Evolutionary conservation across 2,329 filamentous ascomycete species (phyloP).

Genomic region (Cryphonectria carpinicola): DNA sequence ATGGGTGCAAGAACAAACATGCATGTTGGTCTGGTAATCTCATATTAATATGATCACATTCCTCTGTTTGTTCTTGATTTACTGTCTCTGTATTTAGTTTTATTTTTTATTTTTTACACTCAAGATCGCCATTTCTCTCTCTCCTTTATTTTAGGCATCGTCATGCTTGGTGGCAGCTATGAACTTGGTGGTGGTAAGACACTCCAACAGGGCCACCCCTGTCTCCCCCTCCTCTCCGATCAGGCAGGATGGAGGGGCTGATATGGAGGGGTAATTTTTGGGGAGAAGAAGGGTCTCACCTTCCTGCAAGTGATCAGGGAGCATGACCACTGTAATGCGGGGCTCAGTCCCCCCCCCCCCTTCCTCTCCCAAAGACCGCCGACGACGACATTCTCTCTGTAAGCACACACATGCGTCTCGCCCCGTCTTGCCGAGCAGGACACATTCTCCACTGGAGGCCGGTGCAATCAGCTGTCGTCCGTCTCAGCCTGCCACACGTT

Average conservation of each 20-base stretch:
- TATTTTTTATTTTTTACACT: too few species aligned
- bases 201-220: not conserved
- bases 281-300: too few species aligned
- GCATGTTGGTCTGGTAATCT: too few species aligned
- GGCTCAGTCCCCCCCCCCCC: not conserved
- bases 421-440: not conserved
- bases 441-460: not conserved
- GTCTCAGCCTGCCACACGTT: not conserved
- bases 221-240: not conserved
- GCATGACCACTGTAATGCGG: not conserved
- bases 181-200: not conserved
- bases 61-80: not conserved
- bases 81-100: too few species aligned
- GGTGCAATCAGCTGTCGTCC: not conserved
- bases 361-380: not conserved
- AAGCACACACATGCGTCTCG: not conserved
- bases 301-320: not conserved
- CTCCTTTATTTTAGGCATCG: too few species aligned
- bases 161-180: not conserved
- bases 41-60: not conserved
- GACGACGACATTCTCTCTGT: not conserved
- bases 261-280: not conserved
- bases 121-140: too few species aligned
- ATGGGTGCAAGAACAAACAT: not conserved
- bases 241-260: not conserved